These are phyloP conservation scores for Trifolium fragiferum DNA, from an alignment of 306 rosid genomes.

Conservation along the genomic window DNA sequence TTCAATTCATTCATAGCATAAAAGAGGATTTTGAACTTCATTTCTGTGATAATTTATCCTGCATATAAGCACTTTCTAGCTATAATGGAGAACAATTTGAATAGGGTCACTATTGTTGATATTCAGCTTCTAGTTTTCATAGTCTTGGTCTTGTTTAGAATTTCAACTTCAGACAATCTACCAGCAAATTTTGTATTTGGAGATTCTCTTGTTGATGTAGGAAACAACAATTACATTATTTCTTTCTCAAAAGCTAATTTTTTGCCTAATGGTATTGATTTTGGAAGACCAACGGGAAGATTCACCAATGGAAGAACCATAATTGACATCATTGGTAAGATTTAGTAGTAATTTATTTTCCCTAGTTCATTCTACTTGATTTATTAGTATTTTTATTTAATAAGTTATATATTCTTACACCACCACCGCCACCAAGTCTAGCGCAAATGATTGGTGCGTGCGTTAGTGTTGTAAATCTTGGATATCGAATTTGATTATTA, in stretches of 20 bases:
- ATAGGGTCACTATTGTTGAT: constrained; percentile 25
- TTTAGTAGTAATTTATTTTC: background rate
- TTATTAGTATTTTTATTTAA: too few relatives aligned
- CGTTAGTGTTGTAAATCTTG: background rate
- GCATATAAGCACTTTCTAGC: constrained; percentile 4
- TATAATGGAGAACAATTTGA: constrained; percentile 46
- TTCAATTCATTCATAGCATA: background rate
- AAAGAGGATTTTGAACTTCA: constrained; percentile 10
- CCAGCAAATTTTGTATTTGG: constrained; percentile 77
- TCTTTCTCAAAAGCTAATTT: constrained; percentile 63
- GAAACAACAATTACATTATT: constrained; percentile 70
- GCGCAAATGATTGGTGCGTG: background rate
- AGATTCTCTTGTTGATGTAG: constrained; percentile 73
- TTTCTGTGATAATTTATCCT: background rate
- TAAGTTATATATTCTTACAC: background rate
- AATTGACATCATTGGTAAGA: constrained; percentile 64
- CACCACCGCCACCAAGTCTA: background rate
- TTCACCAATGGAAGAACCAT: constrained; percentile 82
- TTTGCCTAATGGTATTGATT: constrained; percentile 71
- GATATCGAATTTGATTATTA: background rate
- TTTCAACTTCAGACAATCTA: constrained; percentile 43
- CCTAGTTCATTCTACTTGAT: background rate
- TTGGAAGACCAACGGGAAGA: constrained; percentile 72
- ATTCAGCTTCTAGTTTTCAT: constrained; percentile 33
- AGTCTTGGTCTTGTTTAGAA: constrained; percentile 32